These are phyloP conservation scores for Kodamaea kaohsiungensis DNA, from an alignment of 805 yeast genomes.

Conservation along the genomic window DNA sequence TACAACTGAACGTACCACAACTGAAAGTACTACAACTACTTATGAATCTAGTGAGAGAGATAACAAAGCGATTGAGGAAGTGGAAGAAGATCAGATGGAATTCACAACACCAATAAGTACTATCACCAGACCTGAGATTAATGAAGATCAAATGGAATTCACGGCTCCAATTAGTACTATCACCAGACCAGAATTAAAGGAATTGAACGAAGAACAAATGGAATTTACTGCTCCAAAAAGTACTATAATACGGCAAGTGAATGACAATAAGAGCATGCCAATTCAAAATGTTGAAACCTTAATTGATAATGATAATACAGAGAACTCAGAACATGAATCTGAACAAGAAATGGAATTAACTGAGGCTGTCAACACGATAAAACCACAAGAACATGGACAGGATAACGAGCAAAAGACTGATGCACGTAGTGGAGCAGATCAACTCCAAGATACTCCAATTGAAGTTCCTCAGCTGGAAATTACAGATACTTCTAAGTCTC, in stretches of 20 bases:
- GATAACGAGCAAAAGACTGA: background rate
- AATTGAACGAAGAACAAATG: constrained; percentile 1
- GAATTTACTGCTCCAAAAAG: constrained; percentile 7
- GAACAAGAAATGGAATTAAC: constrained; percentile 13
- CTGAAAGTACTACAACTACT: background rate
- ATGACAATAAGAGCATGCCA: background rate
- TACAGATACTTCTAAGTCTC: background rate
- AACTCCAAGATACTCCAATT: background rate
- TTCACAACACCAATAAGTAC: constrained; percentile 6
- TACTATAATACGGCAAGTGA: background rate
- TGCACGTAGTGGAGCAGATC: too few species aligned
- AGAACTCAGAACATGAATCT: background rate
- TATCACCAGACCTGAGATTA: background rate
- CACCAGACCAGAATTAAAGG: background rate
- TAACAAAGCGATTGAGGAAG: too few species aligned
- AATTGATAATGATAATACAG: background rate
- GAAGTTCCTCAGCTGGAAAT: background rate
- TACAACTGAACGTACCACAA: background rate
- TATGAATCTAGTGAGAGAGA: too few species aligned
- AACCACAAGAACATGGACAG: background rate
- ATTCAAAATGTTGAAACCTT: background rate
- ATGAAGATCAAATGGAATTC: background rate
- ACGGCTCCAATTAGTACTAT: too few species aligned
- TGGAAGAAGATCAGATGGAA: constrained; percentile 5
- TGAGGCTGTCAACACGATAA: background rate